These are phyloP conservation scores for Eucalyptus polyanthemos DNA, from an alignment of 345 rosid genomes.

Conservation along the genomic window DNA sequence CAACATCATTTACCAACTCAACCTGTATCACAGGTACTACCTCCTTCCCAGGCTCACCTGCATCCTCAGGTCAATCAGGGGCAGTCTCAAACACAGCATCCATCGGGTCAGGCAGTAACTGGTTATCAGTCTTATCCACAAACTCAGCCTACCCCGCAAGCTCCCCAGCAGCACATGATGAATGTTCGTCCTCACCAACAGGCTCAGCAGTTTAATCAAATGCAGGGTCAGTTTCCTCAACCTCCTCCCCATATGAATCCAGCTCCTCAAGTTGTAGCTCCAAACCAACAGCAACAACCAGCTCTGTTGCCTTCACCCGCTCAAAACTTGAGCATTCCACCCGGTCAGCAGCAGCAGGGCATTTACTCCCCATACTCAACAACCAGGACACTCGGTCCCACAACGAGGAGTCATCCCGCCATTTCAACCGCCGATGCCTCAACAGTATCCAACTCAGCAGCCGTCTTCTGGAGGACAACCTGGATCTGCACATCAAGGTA, in stretches of 20 bases:
- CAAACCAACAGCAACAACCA: constrained; percentile 28
- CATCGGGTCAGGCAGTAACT: constrained; percentile 25
- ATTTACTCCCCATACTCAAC: constrained; percentile 21
- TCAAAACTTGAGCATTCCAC: constrained; percentile 7
- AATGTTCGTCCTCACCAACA: constrained; percentile 20
- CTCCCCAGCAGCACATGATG: constrained; percentile 17
- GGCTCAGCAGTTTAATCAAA: constrained; percentile 17
- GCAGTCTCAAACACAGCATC: constrained; percentile 20
- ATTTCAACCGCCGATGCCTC: constrained; percentile 20
- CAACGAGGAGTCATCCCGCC: constrained; percentile 25
- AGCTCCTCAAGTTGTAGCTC: constrained; percentile 14
- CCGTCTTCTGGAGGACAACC: constrained; percentile 29
- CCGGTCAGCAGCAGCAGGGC: constrained; percentile 26
- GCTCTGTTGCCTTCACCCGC: constrained; percentile 20
- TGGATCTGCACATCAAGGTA: constrained; percentile 27
- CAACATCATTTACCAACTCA: constrained; percentile 6
- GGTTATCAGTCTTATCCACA: constrained; percentile 48
- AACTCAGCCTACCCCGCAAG: constrained; percentile 25
- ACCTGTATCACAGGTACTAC: constrained; percentile 1
- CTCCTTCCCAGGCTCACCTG: constrained; percentile 7
- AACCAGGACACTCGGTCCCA: constrained; percentile 22
- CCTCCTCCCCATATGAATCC: constrained; percentile 26
- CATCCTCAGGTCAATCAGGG: constrained; percentile 7
- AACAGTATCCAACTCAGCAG: constrained; percentile 30
- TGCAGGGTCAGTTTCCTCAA: constrained; percentile 34